Evolutionary conservation across 2,329 filamentous ascomycete genomes (phyloP), one percentile per base, ranked within the genome.

Genomic region (Penicillium sp.): DNA sequence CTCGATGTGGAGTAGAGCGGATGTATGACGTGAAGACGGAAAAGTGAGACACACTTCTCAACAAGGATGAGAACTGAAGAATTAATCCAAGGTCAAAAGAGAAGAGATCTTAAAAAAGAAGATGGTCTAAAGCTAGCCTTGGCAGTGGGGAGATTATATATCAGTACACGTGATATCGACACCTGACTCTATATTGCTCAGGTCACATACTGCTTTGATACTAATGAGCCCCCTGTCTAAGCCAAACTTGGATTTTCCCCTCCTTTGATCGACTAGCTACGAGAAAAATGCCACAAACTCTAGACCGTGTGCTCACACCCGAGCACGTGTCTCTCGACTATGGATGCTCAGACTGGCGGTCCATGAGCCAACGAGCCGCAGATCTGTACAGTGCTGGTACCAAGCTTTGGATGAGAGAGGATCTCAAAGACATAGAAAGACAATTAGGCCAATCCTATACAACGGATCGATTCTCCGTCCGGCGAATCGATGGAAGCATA

Each of bases 371-470:
- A 57, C 59, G 30, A 56, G 60, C 47, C 40, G 58, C 56, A 59
- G 58, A 63, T 55, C 36, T 63, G 19, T 63, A 63, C 47, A 55
- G 28, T 55, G 56, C 60, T 55, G 58, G 58, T 59, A 55, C 49
- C 40, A 59, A 16, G 51, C 57, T 62, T 57, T 62, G 57, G 59
- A 56, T 38, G n/a, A 63, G 28, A 61, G 51, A 62, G 30, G 58
- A 59, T 51, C 60, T 63, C 36, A 9, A 57, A 57, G 56, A 62
- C 50, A 62, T 63, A 58, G 61, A 62, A 53, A 49, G 54, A 55
- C 57, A 63, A 56, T 57, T 63, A 30, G 4, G 51, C 53, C 53
- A 61, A 52, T 62, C 60, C 48, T 62, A 60, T 51, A 2, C 49
- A 6, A 60, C 44, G 49, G 51, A 59, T 10, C 55, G 51, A 59